A percentile compares a stretch with the other conserved stretches of the same genome.
Conservation (phyloP, 192 early-diverging fungal genomes). For the Podila horticola region DNA sequence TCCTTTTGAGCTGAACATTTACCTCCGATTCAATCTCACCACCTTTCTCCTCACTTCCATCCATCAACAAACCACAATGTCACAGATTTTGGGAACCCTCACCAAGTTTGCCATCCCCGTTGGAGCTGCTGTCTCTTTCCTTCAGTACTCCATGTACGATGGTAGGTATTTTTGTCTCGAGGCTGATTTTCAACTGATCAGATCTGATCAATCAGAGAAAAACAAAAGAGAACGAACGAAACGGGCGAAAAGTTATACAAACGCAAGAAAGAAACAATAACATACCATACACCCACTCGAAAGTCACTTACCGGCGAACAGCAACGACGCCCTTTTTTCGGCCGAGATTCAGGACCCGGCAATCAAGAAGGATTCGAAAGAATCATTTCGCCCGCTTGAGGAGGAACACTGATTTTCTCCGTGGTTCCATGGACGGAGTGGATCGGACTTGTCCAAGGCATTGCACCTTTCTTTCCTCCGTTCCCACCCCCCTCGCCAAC, state of each 20-base stretch:
- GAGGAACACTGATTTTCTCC: background rate
- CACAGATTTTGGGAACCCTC: constrained; percentile 69
- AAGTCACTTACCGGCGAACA: no score
- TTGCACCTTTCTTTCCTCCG: no score
- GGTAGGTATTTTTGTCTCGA: constrained; percentile 62
- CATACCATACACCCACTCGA: background rate
- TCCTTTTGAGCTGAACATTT: background rate
- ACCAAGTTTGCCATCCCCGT: constrained; percentile 85
- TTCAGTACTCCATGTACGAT: constrained; percentile 93
- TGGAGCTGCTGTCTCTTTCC: constrained; percentile 71
- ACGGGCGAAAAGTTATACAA: background rate
- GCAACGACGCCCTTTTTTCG: background rate
- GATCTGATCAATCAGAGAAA: background rate
- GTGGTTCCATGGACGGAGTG: background rate
- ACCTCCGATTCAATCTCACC: background rate
- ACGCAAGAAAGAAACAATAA: background rate
- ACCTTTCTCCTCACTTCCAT: background rate
- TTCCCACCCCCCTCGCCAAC: no score
- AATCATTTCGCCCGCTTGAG: background rate
- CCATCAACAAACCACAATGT: constrained; percentile 49
- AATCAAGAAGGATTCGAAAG: background rate
- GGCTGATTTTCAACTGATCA: background rate
- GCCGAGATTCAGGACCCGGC: background rate
- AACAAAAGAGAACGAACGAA: background rate
- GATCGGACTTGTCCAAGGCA: background rate